Conservation (phyloP, 306 rosid species). For the Neltuma alba region DNA sequence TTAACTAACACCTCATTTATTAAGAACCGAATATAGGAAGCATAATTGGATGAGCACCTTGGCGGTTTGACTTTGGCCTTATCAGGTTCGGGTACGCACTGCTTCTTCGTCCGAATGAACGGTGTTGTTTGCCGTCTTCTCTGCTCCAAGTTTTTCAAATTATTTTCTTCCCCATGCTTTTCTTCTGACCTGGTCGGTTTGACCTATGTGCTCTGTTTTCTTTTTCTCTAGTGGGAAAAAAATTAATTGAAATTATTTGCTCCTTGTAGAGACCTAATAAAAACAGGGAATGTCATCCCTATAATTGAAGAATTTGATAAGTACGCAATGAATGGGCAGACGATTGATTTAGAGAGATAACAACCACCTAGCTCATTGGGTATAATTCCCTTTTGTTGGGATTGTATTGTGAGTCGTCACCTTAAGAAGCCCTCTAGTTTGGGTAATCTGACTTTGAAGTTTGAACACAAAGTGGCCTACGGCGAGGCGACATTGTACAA, state of each 20-base stretch:
- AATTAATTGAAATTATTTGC: neutral
- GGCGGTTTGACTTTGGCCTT: slow-evolving; percentile 58
- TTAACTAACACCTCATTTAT: neutral
- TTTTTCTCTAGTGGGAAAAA: neutral
- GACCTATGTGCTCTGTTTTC: slow-evolving; percentile 33
- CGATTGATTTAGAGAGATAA: slow-evolving; percentile 37
- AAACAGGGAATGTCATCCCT: neutral
- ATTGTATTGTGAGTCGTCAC: neutral
- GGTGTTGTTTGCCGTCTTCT: slow-evolving; percentile 36
- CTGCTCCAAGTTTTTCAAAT: slow-evolving; percentile 6
- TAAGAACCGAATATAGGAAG: neutral
- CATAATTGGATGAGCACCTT: neutral
- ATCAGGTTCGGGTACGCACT: slow-evolving; percentile 1
- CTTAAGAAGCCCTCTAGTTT: slow-evolving; percentile 26
- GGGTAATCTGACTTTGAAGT: slow-evolving; percentile 61
- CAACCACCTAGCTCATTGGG: slow-evolving; percentile 19
- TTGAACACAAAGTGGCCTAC: slow-evolving; percentile 27
- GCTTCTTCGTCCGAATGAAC: slow-evolving; percentile 29
- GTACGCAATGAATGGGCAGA: slow-evolving; percentile 31
- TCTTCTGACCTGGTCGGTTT: slow-evolving; percentile 61
- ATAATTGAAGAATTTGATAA: neutral
- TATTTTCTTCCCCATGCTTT: slow-evolving; percentile 18
- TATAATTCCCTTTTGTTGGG: neutral
- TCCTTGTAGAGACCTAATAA: neutral
- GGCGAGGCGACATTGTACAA: neutral